Evolutionary conservation across 169 alveolate species (phyloP).

Genomic region (Babesia sp.): DNA sequence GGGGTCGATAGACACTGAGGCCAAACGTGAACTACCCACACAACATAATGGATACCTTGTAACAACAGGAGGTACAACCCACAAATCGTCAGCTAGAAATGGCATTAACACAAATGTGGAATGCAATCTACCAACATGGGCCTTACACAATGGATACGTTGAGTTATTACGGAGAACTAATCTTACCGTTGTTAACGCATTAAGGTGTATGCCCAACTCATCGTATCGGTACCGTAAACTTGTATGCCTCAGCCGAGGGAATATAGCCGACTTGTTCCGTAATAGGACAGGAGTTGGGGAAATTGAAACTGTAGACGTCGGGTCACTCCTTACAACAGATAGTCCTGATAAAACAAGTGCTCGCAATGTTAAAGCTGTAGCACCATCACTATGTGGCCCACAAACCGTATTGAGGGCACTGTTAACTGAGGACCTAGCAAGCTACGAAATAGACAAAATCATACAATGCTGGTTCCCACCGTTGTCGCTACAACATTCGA

Average conservation of each 20-base stretch:
- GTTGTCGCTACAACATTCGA: neutral
- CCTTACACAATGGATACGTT: neutral
- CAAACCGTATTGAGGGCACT: conserved; percentile 22
- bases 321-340: neutral
- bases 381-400: neutral
- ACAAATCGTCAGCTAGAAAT: neutral
- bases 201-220: conserved; percentile 22
- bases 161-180: neutral
- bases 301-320: conserved; percentile 1
- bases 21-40: neutral
- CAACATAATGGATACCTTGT: neutral
- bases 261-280: conserved; percentile 34
- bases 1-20: neutral
- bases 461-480: conserved; percentile 29
- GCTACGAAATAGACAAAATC: conserved; percentile 57
- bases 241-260: conserved; percentile 39
- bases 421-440: conserved; percentile 40
- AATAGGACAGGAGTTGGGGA: neutral
- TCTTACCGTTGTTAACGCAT: conserved; percentile 27
- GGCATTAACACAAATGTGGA: neutral
- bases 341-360: neutral
- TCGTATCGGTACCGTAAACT: conserved; percentile 18
- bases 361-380: neutral
- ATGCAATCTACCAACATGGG: neutral
- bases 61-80: neutral